These are phyloP conservation scores for Lecanicillium sp. DNA, from an alignment of 2,329 filamentous ascomycete species.

Conservation along the genomic window DNA sequence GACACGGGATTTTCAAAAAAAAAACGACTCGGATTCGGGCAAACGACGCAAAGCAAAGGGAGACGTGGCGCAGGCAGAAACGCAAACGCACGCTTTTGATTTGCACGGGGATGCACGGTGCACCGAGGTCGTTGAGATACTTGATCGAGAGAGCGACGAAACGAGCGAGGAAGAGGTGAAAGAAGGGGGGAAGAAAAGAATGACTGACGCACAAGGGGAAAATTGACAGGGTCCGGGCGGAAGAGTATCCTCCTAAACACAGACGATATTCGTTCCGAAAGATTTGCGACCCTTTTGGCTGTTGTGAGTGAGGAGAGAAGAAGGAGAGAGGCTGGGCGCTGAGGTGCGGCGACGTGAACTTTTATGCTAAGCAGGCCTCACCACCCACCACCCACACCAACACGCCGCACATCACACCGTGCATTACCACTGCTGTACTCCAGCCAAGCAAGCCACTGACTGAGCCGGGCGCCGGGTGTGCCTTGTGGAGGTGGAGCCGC, in stretches of 20 bases:
- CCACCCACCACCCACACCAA: too few relatives aligned
- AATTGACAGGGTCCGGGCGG: constrained; percentile 49
- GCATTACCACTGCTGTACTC: too few relatives aligned
- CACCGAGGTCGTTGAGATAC: neutral
- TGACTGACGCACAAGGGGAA: constrained; percentile 29
- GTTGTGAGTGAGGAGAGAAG: constrained; percentile 43
- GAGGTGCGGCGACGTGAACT: constrained; percentile 19
- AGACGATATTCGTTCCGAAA: constrained; percentile 42
- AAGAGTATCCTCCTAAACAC: constrained; percentile 35
- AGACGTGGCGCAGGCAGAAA: constrained; percentile 17
- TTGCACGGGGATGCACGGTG: neutral
- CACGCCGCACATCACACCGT: too few relatives aligned
- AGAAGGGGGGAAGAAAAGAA: constrained; percentile 21
- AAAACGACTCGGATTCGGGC: constrained; percentile 6
- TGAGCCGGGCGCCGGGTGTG: too few relatives aligned
- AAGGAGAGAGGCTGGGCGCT: constrained; percentile 22
- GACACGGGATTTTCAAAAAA: constrained; percentile 10
- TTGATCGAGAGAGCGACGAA: constrained; percentile 46
- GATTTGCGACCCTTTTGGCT: constrained; percentile 52
- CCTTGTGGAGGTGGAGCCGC: too few relatives aligned
- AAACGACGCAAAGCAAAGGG: constrained; percentile 21
- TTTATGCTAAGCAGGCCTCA: too few relatives aligned
- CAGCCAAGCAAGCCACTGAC: too few relatives aligned
- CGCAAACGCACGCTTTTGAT: constrained; percentile 9
- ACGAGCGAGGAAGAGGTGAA: constrained; percentile 36